Percentiles rank a stretch among this genome's conserved stretches.
Evolutionary conservation across 352 stramenopile species (phyloP).

Genomic region (Phytopythium aichiense): DNA sequence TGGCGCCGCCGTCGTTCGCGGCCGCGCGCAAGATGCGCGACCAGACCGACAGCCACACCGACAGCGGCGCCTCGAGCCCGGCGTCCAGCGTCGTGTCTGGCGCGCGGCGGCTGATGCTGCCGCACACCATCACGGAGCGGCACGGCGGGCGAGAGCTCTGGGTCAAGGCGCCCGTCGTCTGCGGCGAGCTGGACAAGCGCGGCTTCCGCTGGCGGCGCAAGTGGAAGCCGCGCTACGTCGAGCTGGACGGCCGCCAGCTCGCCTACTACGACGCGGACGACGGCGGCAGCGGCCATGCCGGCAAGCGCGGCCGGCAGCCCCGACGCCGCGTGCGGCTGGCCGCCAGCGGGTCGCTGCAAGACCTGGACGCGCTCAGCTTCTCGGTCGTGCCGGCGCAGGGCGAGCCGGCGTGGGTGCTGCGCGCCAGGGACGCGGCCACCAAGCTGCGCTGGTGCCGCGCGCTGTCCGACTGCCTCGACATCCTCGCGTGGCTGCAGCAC

Average conservation of each 20-base stretch:
- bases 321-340: conserved; percentile 58
- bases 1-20: conserved; percentile 2
- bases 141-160: conserved; percentile 63
- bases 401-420: conserved; percentile 64
- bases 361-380: conserved; percentile 56
- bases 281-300: not conserved
- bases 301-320: conserved; percentile 6
- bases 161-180: conserved; percentile 69
- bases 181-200: conserved; percentile 67
- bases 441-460: conserved; percentile 65
- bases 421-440: conserved; percentile 36
- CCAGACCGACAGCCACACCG: not conserved
- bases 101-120: conserved; percentile 25
- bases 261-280: conserved; percentile 56
- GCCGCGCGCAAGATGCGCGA: not conserved
- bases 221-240: conserved; percentile 70
- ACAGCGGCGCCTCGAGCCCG: not conserved
- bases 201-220: conserved; percentile 76
- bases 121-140: conserved; percentile 77
- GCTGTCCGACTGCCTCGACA: conserved; percentile 73
- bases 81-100: not conserved
- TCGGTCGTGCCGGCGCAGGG: conserved; percentile 36
- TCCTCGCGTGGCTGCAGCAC: conserved; percentile 68
- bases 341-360: conserved; percentile 41
- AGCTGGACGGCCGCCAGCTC: conserved; percentile 67